Conservation (phyloP, 2,329 filamentous ascomycete species). For the Colletotrichum sp. region DNA sequence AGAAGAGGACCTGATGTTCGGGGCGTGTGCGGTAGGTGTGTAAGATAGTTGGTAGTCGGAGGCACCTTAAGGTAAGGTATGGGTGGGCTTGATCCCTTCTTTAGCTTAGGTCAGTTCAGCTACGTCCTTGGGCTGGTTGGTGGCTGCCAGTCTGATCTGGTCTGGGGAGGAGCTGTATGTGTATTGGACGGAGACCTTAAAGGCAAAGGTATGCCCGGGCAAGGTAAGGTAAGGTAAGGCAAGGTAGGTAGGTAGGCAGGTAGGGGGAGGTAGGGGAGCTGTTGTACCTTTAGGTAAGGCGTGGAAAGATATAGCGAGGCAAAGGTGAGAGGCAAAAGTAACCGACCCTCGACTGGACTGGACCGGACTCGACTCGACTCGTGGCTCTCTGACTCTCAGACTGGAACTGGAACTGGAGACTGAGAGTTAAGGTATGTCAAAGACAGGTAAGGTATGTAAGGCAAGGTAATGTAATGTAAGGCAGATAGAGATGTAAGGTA, state of each 20-base stretch:
- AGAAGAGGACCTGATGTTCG: not conserved
- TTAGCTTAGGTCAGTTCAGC: not conserved
- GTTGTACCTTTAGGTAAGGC: not conserved
- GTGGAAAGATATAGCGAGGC: not conserved
- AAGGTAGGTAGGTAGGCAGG: not conserved
- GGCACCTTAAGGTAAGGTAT: not conserved
- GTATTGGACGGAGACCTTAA: not conserved
- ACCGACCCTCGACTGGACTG: not conserved
- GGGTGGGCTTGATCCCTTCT: not conserved
- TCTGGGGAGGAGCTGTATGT: not conserved
- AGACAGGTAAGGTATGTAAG: not conserved
- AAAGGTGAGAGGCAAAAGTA: not conserved
- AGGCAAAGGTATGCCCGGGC: not conserved
- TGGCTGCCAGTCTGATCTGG: not conserved
- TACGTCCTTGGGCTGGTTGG: not conserved
- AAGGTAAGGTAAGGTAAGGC: not conserved
- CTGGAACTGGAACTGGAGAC: not conserved
- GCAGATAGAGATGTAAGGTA: not conserved
- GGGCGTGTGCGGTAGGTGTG: not conserved
- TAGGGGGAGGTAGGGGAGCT: not conserved
- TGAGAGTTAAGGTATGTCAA: not conserved
- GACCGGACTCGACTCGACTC: not conserved
- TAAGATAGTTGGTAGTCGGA: not conserved
- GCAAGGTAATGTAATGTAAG: not conserved
- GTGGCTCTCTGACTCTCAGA: not conserved